phyloP scores from a whole-genome alignment of 176 grass and related monocot genomes.

The Themeda triandra region DNA sequence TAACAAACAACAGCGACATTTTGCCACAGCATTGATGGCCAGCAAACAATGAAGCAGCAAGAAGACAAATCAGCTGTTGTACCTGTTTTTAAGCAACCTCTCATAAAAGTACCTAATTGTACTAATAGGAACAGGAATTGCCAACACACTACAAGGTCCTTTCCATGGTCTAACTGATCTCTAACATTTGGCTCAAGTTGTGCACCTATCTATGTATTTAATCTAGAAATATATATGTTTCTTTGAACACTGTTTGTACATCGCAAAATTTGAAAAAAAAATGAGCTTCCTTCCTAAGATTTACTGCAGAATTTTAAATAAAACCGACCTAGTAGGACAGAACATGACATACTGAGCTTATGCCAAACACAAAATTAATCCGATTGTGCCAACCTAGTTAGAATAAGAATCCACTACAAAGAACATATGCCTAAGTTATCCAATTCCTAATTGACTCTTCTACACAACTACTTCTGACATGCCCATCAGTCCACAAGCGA shows the following conservation, averaged over 20 bases:
- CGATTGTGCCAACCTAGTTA: neutral
- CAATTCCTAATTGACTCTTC: neutral
- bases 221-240: neutral
- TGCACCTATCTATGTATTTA: neutral
- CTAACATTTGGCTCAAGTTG: neutral
- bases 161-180: neutral
- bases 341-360: neutral
- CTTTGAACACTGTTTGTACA: neutral
- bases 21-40: neutral
- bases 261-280: neutral
- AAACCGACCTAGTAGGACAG: neutral
- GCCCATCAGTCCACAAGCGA: neutral
- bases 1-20: neutral
- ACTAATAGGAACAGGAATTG: neutral
- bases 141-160: neutral
- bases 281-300: neutral
- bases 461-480: neutral
- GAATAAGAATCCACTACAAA: neutral
- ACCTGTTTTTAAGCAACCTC: neutral
- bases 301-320: neutral
- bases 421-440: neutral
- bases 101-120: neutral
- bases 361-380: neutral
- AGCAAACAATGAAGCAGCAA: neutral
- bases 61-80: neutral